Percentiles rank a stretch among this genome's conserved stretches.
These are phyloP conservation scores for Candida coleopterorum DNA, from an alignment of 805 yeast genomes.

Conservation along the genomic window DNA sequence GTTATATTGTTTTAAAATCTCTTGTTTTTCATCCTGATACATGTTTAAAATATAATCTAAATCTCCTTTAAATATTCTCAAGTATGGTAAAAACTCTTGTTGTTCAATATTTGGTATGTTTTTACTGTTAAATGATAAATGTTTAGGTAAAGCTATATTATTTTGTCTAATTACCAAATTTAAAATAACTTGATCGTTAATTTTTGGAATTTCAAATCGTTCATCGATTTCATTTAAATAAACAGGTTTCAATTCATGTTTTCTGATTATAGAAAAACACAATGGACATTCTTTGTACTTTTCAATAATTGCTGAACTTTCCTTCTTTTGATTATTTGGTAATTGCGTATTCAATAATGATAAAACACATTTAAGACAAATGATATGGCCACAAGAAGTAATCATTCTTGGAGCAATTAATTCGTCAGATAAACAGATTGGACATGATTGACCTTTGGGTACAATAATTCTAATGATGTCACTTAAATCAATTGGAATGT, in stretches of 20 bases:
- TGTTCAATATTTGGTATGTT: constrained; percentile 54
- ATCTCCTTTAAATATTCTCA: constrained; percentile 69
- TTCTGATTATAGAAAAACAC: constrained; percentile 54
- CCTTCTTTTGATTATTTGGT: constrained; percentile 34
- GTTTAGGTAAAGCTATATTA: constrained; percentile 46
- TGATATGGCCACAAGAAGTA: constrained; percentile 82
- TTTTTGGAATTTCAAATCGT: constrained; percentile 52
- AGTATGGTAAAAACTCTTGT: constrained; percentile 30
- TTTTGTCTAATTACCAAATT: constrained; percentile 56
- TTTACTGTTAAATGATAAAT: constrained; percentile 13
- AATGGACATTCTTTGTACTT: constrained; percentile 75
- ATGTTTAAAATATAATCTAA: constrained; percentile 47
- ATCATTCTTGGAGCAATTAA: constrained; percentile 94
- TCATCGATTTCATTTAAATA: constrained; percentile 44
- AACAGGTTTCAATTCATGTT: constrained; percentile 64
- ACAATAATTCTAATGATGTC: constrained; percentile 69
- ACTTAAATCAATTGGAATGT: constrained; percentile 58
- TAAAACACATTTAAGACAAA: constrained; percentile 79
- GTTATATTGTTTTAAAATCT: constrained; percentile 46
- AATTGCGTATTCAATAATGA: constrained; percentile 59
- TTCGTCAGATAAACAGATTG: constrained; percentile 81
- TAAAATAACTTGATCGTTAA: constrained; percentile 51
- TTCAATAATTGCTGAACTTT: constrained; percentile 31
- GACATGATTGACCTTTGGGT: constrained; percentile 76
- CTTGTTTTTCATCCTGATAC: constrained; percentile 55